These are phyloP conservation scores for Grosmannia serpens DNA, from an alignment of 2,329 filamentous ascomycete genomes.

Conservation along the genomic window DNA sequence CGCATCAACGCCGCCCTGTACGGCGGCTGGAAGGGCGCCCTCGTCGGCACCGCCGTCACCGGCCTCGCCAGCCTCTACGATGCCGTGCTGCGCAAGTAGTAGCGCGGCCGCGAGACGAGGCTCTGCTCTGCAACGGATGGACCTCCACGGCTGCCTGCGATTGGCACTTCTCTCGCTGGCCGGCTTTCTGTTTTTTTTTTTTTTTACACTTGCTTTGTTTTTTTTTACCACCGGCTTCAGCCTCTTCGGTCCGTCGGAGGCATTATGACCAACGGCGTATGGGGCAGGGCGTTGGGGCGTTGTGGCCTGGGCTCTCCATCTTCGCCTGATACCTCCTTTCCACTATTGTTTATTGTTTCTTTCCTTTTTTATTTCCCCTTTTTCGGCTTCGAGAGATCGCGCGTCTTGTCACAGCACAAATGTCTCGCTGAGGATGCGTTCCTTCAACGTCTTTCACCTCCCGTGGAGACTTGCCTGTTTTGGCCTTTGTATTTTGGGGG, in stretches of 20 bases:
- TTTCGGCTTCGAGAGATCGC: neutral
- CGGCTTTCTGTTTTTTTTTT: neutral
- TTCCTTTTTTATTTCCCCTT: neutral
- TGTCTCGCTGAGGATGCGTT: too few species aligned
- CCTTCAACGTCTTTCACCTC: too few species aligned
- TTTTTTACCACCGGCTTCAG: neutral
- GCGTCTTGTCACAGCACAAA: too few species aligned
- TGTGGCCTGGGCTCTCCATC: slow-evolving; percentile 6
- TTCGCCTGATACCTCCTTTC: slow-evolving; percentile 3
- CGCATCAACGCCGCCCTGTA: slow-evolving; percentile 57
- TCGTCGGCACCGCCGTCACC: slow-evolving; percentile 58
- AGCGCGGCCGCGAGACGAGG: neutral
- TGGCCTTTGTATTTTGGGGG: neutral
- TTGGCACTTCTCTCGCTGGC: neutral
- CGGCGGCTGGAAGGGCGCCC: slow-evolving; percentile 57
- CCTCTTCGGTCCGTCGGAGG: neutral
- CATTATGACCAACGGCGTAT: slow-evolving; percentile 3
- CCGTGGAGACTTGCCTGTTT: neutral
- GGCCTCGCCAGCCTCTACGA: slow-evolving; percentile 64
- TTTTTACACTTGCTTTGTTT: neutral
- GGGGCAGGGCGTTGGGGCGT: slow-evolving; percentile 10
- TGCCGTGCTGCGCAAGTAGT: slow-evolving; percentile 58
- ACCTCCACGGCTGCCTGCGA: too few species aligned
- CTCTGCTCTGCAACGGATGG: neutral
- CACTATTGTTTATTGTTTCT: neutral